Evolutionary conservation across 2,329 filamentous ascomycete genomes (phyloP).

Genomic region (Sporothrix protearum): DNA sequence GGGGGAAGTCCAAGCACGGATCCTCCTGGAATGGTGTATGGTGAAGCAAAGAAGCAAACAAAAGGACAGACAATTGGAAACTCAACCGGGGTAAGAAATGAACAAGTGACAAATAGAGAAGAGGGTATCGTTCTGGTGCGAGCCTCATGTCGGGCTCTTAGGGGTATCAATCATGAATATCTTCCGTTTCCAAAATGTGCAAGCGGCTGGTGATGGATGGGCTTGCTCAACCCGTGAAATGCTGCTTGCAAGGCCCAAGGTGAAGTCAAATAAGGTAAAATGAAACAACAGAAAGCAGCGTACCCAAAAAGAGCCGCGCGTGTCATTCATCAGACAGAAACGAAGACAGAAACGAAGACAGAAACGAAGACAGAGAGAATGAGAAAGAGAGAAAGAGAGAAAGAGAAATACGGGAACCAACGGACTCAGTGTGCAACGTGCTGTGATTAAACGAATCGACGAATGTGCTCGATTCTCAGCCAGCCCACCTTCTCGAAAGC

Average conservation of each 20-base stretch:
- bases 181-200: conserved; percentile 23
- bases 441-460: conserved; percentile 17
- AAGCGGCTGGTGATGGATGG: conserved; percentile 1
- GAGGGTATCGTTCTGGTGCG: conserved; percentile 29
- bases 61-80: neutral
- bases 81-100: neutral
- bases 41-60: neutral
- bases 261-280: neutral
- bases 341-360: no score
- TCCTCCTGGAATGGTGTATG: neutral
- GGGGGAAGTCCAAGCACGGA: neutral
- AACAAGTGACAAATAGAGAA: conserved; percentile 22
- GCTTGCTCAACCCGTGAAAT: conserved; percentile 21
- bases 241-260: conserved; percentile 15
- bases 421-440: neutral
- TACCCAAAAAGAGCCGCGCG: neutral
- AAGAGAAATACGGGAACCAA: neutral
- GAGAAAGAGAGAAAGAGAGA: no score
- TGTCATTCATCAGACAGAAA: neutral
- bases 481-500: conserved; percentile 85
- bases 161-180: conserved; percentile 29
- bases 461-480: conserved; percentile 58
- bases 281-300: neutral
- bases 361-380: neutral
- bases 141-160: conserved; percentile 21